Base-by-base conservation (phyloP, 345 rosid genomes). In the Citrus australasica region DNA sequence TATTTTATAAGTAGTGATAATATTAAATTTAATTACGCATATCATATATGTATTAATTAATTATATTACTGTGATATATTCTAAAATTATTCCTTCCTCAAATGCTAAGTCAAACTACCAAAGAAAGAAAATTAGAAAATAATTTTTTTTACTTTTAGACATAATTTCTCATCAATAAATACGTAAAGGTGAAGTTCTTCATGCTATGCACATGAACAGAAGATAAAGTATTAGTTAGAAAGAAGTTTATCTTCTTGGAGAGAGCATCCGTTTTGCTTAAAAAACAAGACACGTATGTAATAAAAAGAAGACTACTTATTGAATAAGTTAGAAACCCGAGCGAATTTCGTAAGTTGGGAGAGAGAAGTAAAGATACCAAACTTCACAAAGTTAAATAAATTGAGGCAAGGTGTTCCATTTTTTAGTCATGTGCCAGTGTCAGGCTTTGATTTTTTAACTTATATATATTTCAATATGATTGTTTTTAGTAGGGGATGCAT, bases 191-290 rank as follows among this genome's bases (percentile, higher is more conserved):
- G 27, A 40, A 32, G 32, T 10, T 68, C 1, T 4, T 68, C 3
- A 63, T 70, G 27, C 42, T 46, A 27, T 59, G 51, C 30, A 16
- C 7, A 28, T 17, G 40, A 30, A 64, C 9, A 64, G 19, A 14
- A 64, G 17, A 14, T 11, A 32, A 32, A 64, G 35, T 32, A 32
- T 1, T 51, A 16, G 3, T 64, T 14, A 28, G 5, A 2, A 28
- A 58, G 21, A 17, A 58, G 0, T 5, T 71, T 38, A 37, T 64
- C 56, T 75, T 81, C 56, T 42, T 64, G 63, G 83, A 56, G 1
- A 21, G 17, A 55, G 61, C 56, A 66, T 66, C 76, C 60, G 30
- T 40, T 42, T 81, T 81, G 75, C 83, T 76, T 67, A 14, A 14
- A 51, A 51, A 51, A n/a, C 22, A 51, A 17, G 56, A 5, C 1